Evolutionary conservation across 495 filamentous ascomycete species (phyloP).

Genomic region (Talaromyces stipitatus): DNA sequence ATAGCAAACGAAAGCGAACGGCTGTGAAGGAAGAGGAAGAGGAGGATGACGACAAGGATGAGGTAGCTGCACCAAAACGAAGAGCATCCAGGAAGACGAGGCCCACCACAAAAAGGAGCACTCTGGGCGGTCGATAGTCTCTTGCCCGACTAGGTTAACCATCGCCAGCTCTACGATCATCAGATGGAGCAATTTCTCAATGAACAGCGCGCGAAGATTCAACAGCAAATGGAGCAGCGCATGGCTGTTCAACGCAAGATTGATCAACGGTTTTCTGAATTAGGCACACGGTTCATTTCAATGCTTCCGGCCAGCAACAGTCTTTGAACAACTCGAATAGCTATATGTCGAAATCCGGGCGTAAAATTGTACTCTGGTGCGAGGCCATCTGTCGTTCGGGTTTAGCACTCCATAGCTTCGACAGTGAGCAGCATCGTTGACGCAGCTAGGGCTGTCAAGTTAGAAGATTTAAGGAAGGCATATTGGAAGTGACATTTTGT

Average conservation of each 20-base stretch:
- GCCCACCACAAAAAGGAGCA: slow-evolving; percentile 2
- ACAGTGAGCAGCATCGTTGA: too few relatives aligned
- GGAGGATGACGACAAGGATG: not conserved
- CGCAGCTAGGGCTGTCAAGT: too few relatives aligned
- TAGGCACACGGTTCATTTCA: not conserved
- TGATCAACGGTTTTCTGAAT: not conserved
- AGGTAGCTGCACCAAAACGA: not conserved
- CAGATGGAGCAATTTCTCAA: too few relatives aligned
- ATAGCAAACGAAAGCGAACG: slow-evolving; percentile 29
- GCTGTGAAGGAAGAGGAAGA: slow-evolving; percentile 22
- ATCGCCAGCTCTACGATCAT: too few relatives aligned
- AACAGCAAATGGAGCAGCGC: too few relatives aligned
- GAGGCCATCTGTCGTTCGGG: too few relatives aligned
- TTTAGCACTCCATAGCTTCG: too few relatives aligned
- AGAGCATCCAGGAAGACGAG: slow-evolving; percentile 7
- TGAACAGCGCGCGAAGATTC: too few relatives aligned
- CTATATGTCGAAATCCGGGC: too few relatives aligned
- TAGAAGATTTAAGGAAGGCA: too few relatives aligned
- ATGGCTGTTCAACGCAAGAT: not conserved
- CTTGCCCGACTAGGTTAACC: too few relatives aligned
- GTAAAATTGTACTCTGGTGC: too few relatives aligned
- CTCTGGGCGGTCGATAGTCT: not conserved
- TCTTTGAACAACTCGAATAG: not conserved
- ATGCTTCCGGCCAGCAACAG: not conserved
- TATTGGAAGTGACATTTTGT: not conserved